Evolutionary conservation across 768 basidiomycete species (phyloP).

Genomic region (Lyophyllum shimeji): DNA sequence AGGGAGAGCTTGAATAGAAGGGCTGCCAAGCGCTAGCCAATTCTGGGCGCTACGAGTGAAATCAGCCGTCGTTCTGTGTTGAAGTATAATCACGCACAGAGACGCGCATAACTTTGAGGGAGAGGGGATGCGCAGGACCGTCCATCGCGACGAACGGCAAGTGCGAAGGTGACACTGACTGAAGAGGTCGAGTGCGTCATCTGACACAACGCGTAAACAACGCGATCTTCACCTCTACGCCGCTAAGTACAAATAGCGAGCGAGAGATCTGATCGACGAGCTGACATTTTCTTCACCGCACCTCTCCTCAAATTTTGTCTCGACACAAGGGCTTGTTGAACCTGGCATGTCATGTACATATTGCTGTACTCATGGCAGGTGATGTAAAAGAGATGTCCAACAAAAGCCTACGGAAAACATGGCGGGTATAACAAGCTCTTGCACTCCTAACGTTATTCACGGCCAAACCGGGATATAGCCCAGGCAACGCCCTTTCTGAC

Average conservation of each 20-base stretch:
- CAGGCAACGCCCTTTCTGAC: too few species aligned
- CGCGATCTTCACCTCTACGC: too few species aligned
- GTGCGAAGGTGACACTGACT: neutral
- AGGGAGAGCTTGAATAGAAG: slow-evolving; percentile 81
- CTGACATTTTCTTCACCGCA: too few species aligned
- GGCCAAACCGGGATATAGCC: neutral
- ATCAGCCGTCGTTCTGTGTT: slow-evolving; percentile 8
- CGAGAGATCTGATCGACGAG: too few species aligned
- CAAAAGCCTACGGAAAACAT: neutral
- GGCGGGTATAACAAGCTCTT: neutral
- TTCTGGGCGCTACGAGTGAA: slow-evolving; percentile 58
- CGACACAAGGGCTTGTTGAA: too few species aligned
- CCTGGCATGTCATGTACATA: too few species aligned
- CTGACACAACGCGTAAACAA: too few species aligned
- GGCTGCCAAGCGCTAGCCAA: slow-evolving; percentile 81
- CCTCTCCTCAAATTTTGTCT: too few species aligned
- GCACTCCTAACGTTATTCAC: neutral
- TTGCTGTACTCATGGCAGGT: neutral
- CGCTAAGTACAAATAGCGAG: too few species aligned
- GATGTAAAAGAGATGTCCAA: neutral
- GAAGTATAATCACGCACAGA: slow-evolving; percentile 58
- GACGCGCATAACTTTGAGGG: slow-evolving; percentile 85
- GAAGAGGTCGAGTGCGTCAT: neutral
- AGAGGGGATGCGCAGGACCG: slow-evolving; percentile 62
- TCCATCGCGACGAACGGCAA: slow-evolving; percentile 35